Percentiles rank a stretch among this genome's conserved stretches.
These are phyloP conservation scores for Alternaria infectoria DNA, from an alignment of 2,329 filamentous ascomycete genomes.

Conservation along the genomic window DNA sequence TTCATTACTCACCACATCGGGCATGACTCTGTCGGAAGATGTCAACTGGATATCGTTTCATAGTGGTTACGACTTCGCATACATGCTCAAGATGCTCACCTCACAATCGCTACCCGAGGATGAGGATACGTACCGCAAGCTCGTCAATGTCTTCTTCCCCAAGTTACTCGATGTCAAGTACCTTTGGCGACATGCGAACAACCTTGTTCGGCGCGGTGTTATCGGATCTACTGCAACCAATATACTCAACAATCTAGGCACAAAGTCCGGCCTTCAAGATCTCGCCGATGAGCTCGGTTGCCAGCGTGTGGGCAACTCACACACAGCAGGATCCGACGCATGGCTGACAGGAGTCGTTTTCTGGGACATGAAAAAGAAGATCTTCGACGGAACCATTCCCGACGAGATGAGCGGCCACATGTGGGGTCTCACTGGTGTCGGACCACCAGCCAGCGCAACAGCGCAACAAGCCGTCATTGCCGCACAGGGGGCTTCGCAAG, in stretches of 20 bases:
- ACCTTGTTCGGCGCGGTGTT: slow-evolving; percentile 61
- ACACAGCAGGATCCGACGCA: slow-evolving; percentile 93
- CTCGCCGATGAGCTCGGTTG: slow-evolving; percentile 93
- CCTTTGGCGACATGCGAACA: slow-evolving; percentile 86
- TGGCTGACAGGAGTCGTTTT: slow-evolving; percentile 93
- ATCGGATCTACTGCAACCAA: slow-evolving; percentile 62
- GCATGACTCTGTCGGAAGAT: slow-evolving; percentile 83
- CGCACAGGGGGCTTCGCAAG: slow-evolving; percentile 48
- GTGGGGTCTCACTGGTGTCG: slow-evolving; percentile 80
- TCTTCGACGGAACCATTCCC: slow-evolving; percentile 83
- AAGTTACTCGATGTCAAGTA: slow-evolving; percentile 96
- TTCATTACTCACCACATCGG: slow-evolving; percentile 86
- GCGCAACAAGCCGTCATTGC: slow-evolving; percentile 54
- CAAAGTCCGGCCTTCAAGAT: slow-evolving; percentile 90
- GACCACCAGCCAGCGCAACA: slow-evolving; percentile 62
- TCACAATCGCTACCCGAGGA: slow-evolving; percentile 84
- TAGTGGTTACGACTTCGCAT: slow-evolving; percentile 97
- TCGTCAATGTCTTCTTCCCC: slow-evolving; percentile 92
- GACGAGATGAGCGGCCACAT: slow-evolving; percentile 86
- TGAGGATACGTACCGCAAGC: slow-evolving; percentile 85
- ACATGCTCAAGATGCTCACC: slow-evolving; percentile 91
- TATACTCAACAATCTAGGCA: slow-evolving; percentile 82
- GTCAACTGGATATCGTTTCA: slow-evolving; percentile 98
- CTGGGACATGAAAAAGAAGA: slow-evolving; percentile 87
- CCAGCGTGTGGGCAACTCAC: slow-evolving; percentile 83